phyloP scores from a whole-genome alignment of 306 rosid genomes.

The Vigna radiata region DNA sequence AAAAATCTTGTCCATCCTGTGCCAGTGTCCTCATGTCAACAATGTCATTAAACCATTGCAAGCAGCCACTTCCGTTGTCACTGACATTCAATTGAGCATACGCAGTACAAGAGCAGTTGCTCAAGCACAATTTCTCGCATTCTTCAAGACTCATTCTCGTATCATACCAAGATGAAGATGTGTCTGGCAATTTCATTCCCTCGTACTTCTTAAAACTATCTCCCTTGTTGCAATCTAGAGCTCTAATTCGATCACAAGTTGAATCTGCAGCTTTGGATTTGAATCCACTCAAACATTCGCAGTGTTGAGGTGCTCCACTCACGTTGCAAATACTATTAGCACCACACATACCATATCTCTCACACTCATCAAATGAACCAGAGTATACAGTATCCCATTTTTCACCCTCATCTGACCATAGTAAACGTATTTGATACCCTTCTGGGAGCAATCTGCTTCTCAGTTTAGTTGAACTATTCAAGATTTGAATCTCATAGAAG shows the following conservation, averaged over 20 bases:
- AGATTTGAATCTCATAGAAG: background rate
- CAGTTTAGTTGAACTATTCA: conserved; percentile 10
- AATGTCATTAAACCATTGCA: conserved; percentile 47
- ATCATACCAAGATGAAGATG: conserved; percentile 50
- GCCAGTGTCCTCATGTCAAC: conserved; percentile 34
- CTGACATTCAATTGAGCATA: conserved; percentile 40
- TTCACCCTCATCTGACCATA: conserved; percentile 19
- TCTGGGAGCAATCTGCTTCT: conserved; percentile 12
- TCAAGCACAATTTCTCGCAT: conserved; percentile 43
- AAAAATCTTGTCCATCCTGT: conserved; percentile 31
- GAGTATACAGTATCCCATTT: background rate
- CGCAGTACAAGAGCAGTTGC: conserved; percentile 47
- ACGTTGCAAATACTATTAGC: conserved; percentile 19
- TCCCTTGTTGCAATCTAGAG: background rate
- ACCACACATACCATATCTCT: conserved; percentile 38
- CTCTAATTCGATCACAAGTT: conserved; percentile 1
- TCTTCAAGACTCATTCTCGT: conserved; percentile 12
- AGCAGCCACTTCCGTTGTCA: conserved; percentile 46
- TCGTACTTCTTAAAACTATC: conserved; percentile 10
- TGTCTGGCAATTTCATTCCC: conserved; percentile 45
- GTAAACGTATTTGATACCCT: conserved; percentile 31
- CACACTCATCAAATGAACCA: conserved; percentile 5
- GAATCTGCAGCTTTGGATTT: background rate
- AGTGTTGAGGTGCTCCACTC: background rate
- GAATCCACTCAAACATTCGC: conserved; percentile 43